Evolutionary conservation across 495 filamentous ascomycete genomes (phyloP).

Genomic region (Neurospora sp.): DNA sequence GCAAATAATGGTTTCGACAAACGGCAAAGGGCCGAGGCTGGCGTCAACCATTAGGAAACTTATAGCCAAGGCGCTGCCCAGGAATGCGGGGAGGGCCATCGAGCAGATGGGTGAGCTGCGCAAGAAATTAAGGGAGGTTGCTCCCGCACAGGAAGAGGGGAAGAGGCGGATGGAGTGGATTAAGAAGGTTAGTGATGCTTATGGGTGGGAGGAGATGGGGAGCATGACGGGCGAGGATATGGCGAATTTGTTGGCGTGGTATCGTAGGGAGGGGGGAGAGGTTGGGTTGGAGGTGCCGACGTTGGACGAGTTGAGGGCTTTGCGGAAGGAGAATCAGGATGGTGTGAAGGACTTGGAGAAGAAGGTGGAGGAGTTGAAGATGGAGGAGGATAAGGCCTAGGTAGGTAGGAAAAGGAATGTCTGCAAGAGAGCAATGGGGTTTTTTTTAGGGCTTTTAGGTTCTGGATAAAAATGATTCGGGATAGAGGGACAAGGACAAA

Average conservation of each 20-base stretch:
- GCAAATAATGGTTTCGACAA: conserved; percentile 97
- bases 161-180: conserved; percentile 95
- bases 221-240: conserved; percentile 79
- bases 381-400: background rate
- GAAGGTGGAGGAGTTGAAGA: background rate
- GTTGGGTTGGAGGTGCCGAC: conserved; percentile 37
- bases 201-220: conserved; percentile 77
- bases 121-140: conserved; percentile 66
- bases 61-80: conserved; percentile 67
- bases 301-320: conserved; percentile 37
- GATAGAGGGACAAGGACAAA: too few relatives aligned
- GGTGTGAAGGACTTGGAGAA: background rate
- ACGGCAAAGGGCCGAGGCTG: conserved; percentile 89
- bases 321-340: conserved; percentile 19
- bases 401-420: background rate
- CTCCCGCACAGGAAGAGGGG: conserved; percentile 65
- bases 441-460: background rate
- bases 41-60: conserved; percentile 76
- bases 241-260: conserved; percentile 62
- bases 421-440: background rate
- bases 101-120: conserved; percentile 67
- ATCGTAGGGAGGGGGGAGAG: conserved; percentile 42
- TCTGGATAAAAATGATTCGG: background rate
- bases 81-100: conserved; percentile 72
- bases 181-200: conserved; percentile 80